Evolutionary conservation across 176 grass and related monocot genomes (phyloP).

Genomic region (Leersia perrieri): DNA sequence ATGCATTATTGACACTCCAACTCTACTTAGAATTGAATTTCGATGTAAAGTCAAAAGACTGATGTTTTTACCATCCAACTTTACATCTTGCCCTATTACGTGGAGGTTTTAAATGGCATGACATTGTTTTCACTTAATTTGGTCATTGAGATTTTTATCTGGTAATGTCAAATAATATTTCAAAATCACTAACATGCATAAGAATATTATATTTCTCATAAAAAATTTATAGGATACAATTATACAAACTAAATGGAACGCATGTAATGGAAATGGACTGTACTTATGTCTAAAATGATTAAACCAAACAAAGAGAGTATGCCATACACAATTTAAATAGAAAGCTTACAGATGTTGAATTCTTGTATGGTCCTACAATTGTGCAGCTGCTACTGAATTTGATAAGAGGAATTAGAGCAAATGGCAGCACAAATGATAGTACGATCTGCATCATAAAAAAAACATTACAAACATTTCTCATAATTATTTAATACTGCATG

Average conservation of each 20-base stretch:
- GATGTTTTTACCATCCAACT: too few relatives aligned
- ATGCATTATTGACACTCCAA: too few relatives aligned
- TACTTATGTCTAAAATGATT: background rate
- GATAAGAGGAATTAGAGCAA: conserved; percentile 76
- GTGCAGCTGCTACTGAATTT: conserved; percentile 69
- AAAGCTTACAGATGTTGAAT: conserved; percentile 57
- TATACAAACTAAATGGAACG: background rate
- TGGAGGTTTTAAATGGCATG: too few relatives aligned
- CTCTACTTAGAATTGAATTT: too few relatives aligned
- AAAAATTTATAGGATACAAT: background rate
- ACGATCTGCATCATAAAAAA: conserved; percentile 50
- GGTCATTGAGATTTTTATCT: too few relatives aligned
- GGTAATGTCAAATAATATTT: too few relatives aligned
- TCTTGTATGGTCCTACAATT: conserved; percentile 59
- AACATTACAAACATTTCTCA: background rate
- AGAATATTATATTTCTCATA: background rate
- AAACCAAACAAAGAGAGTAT: background rate
- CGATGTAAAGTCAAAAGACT: too few relatives aligned
- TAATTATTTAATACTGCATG: background rate
- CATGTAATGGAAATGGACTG: background rate
- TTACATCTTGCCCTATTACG: too few relatives aligned
- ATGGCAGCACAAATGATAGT: conserved; percentile 75
- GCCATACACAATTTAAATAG: background rate
- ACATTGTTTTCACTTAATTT: too few relatives aligned
- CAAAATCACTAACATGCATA: background rate